Evolutionary conservation across 2,329 filamentous ascomycete genomes (phyloP).

Genomic region (Curvularia sp.): DNA sequence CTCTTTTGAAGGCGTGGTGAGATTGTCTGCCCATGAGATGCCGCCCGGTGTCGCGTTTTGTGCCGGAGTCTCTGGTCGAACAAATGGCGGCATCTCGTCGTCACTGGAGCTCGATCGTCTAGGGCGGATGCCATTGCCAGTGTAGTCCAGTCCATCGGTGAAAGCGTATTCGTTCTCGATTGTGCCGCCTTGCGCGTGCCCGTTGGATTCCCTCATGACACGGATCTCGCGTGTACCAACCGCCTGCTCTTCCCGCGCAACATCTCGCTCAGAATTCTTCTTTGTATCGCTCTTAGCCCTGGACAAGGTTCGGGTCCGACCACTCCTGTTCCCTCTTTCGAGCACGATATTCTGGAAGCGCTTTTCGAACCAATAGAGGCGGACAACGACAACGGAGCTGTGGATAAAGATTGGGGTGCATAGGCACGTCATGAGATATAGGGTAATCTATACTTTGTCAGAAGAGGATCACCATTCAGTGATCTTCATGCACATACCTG

Average conservation of each 20-base stretch:
- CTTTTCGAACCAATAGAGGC: slow-evolving; percentile 98
- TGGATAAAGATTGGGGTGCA: slow-evolving; percentile 54
- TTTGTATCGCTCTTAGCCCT: slow-evolving; percentile 58
- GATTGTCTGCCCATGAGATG: slow-evolving; percentile 34
- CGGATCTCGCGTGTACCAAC: slow-evolving; percentile 71
- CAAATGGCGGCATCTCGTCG: slow-evolving; percentile 31
- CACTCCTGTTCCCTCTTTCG: slow-evolving; percentile 65
- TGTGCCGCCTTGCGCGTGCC: slow-evolving; percentile 61
- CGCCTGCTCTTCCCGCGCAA: slow-evolving; percentile 64
- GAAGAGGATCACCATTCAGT: not conserved
- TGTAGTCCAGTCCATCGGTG: slow-evolving; percentile 55
- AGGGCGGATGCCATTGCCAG: slow-evolving; percentile 21
- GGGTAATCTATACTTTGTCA: slow-evolving; percentile 49
- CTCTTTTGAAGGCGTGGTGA: slow-evolving; percentile 60
- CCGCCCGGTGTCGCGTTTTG: slow-evolving; percentile 25
- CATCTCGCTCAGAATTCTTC: slow-evolving; percentile 53
- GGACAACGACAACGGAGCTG: slow-evolving; percentile 83
- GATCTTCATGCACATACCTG: slow-evolving; percentile 41
- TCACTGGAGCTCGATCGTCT: slow-evolving; percentile 20
- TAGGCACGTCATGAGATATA: slow-evolving; percentile 47
- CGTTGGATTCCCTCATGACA: slow-evolving; percentile 66
- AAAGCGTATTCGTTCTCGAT: slow-evolving; percentile 59
- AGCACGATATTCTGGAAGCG: slow-evolving; percentile 84
- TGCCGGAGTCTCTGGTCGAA: slow-evolving; percentile 24
- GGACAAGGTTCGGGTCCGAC: slow-evolving; percentile 69